These are phyloP conservation scores for Lachnellula willkommii DNA, from an alignment of 2,329 filamentous ascomycete genomes.

Conservation along the genomic window DNA sequence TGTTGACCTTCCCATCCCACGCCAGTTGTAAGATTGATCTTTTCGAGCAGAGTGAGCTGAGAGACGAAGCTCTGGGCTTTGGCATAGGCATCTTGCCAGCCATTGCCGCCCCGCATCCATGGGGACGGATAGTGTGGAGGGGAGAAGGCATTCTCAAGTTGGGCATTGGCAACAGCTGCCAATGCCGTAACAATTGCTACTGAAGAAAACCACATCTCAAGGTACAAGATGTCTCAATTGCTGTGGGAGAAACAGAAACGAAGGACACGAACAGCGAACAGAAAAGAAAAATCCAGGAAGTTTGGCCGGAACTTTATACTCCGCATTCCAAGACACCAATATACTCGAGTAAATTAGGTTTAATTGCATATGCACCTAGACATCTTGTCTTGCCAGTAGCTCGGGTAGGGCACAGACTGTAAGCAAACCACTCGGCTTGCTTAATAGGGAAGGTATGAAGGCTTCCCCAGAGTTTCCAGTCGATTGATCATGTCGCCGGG, in stretches of 20 bases:
- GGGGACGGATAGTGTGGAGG: slow-evolving; percentile 32
- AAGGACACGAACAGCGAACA: background rate
- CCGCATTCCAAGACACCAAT: background rate
- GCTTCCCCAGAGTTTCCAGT: background rate
- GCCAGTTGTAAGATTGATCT: slow-evolving; percentile 92
- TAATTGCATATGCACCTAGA: background rate
- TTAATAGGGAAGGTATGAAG: background rate
- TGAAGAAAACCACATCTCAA: slow-evolving; percentile 17
- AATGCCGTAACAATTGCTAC: slow-evolving; percentile 16
- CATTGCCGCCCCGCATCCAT: slow-evolving; percentile 30
- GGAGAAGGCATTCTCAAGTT: slow-evolving; percentile 22
- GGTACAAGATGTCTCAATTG: background rate
- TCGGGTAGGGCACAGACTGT: background rate
- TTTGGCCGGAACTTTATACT: background rate
- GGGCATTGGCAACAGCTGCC: slow-evolving; percentile 18
- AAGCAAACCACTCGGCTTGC: background rate
- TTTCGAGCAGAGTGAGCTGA: slow-evolving; percentile 73
- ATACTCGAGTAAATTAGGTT: background rate
- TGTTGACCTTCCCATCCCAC: slow-evolving; percentile 38
- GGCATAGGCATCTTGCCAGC: slow-evolving; percentile 64
- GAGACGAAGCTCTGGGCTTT: slow-evolving; percentile 65
- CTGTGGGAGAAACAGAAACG: background rate
- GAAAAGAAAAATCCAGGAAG: background rate
- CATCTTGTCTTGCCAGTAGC: background rate
- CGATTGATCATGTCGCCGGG: background rate